phyloP scores from a whole-genome alignment of 2,329 filamentous ascomycete genomes.

The Teratosphaeria gauchensis region DNA sequence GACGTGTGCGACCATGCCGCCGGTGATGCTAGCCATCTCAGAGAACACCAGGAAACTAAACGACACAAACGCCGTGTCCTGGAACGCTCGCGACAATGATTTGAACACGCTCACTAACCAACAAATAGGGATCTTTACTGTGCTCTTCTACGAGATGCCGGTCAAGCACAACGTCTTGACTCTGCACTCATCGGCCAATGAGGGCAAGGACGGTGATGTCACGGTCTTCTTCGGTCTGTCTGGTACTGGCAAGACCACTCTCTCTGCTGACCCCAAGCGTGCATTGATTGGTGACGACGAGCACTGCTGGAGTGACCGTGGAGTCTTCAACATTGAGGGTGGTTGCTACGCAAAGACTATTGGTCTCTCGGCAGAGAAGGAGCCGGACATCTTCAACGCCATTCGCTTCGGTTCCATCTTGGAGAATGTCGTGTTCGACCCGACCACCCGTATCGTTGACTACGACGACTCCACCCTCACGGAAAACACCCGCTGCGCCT shows the following conservation, averaged over 20 bases:
- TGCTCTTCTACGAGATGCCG: conserved; percentile 99
- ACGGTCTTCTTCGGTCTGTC: conserved; percentile 99
- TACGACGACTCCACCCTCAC: conserved; percentile 93
- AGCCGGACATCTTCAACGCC: conserved; percentile 93
- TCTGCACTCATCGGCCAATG: conserved; percentile 95
- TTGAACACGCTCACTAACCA: background rate
- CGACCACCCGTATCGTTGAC: conserved; percentile 77
- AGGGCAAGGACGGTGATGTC: conserved; percentile 88
- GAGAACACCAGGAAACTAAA: too few species aligned
- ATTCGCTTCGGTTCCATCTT: conserved; percentile 95
- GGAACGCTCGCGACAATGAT: background rate
- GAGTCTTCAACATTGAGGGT: conserved; percentile 99
- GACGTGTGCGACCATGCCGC: too few species aligned
- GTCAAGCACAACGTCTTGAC: conserved; percentile 99
- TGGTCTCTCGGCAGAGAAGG: conserved; percentile 94
- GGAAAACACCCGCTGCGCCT: conserved; percentile 96
- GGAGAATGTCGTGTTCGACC: conserved; percentile 98
- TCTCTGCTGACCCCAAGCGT: conserved; percentile 94
- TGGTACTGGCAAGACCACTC: conserved; percentile 95
- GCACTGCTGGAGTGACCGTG: conserved; percentile 97
- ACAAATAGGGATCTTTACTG: conserved; percentile 75
- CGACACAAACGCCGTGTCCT: background rate
- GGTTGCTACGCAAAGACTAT: conserved; percentile 99
- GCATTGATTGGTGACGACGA: conserved; percentile 96
- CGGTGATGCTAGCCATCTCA: too few species aligned